phyloP scores from a whole-genome alignment of 129 eudicot genomes.

The Centrapalus pauciflorus region DNA sequence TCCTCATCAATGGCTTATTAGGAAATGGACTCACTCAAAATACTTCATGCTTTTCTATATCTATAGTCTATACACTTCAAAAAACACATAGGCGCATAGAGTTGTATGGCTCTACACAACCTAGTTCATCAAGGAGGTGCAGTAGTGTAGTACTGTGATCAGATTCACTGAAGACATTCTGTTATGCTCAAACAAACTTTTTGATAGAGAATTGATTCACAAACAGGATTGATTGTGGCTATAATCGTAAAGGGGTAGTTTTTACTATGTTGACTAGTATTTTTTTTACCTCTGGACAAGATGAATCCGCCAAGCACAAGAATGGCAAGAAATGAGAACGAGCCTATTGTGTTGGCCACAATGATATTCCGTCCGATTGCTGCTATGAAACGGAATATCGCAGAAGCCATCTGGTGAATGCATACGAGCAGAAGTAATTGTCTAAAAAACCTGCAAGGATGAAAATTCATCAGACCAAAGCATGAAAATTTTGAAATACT shows the following conservation, averaged over 20 bases:
- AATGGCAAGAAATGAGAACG: conserved; percentile 54
- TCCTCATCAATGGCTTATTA: background rate
- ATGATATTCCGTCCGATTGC: conserved; percentile 69
- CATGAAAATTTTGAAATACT: too few species aligned
- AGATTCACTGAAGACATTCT: background rate
- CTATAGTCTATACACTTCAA: background rate
- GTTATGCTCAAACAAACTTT: background rate
- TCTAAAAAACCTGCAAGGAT: conserved; percentile 50
- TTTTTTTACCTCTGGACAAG: conserved; percentile 50
- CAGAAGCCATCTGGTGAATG: conserved; percentile 67
- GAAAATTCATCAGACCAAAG: background rate
- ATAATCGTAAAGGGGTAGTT: background rate
- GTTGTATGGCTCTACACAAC: background rate
- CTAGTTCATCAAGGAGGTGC: background rate
- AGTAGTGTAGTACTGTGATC: too few species aligned
- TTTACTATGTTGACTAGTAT: background rate
- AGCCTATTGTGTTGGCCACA: conserved; percentile 81
- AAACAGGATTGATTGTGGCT: background rate
- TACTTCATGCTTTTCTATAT: background rate
- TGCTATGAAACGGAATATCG: conserved; percentile 62
- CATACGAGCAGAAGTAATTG: conserved; percentile 50
- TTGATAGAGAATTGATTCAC: background rate
- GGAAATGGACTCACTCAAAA: background rate
- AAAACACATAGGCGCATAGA: background rate
- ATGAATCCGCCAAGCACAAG: conserved; percentile 80